Evolutionary conservation across 1,139 yeast species (phyloP).

Genomic region (Geotrichum phurueaensis): DNA sequence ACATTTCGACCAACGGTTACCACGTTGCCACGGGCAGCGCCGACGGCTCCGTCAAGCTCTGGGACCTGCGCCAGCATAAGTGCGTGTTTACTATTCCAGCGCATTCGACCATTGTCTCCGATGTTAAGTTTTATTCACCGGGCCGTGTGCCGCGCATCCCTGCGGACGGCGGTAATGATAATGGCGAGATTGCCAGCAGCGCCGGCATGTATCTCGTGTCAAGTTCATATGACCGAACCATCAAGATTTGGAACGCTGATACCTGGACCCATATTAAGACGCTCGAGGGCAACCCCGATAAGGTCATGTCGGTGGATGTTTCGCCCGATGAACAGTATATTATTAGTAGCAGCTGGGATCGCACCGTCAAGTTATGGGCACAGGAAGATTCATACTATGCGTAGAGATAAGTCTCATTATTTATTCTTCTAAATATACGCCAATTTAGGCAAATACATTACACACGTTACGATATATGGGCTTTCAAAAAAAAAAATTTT

Average conservation of each 20-base stretch:
- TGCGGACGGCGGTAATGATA: constrained; percentile 33
- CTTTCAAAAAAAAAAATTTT: not conserved
- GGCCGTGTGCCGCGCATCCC: constrained; percentile 22
- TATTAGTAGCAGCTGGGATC: constrained; percentile 78
- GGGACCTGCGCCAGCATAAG: constrained; percentile 67
- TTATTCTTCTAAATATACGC: not conserved
- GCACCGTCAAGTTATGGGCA: constrained; percentile 39
- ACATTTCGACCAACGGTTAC: constrained; percentile 72
- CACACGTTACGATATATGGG: not conserved
- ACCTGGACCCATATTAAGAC: constrained; percentile 59
- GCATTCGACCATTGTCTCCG: constrained; percentile 69
- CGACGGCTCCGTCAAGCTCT: constrained; percentile 70
- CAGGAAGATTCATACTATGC: constrained; percentile 11
- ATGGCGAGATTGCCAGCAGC: constrained; percentile 29
- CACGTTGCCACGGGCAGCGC: constrained; percentile 80
- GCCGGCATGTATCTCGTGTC: constrained; percentile 52
- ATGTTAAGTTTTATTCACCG: constrained; percentile 45
- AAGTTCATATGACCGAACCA: constrained; percentile 62
- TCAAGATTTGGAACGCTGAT: constrained; percentile 61
- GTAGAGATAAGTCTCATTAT: constrained; percentile 19
- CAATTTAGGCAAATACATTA: not conserved
- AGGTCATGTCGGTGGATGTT: constrained; percentile 66
- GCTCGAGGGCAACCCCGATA: constrained; percentile 57
- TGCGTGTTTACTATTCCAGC: constrained; percentile 60
- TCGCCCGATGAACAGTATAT: constrained; percentile 41